Conservation (phyloP, 2,329 filamentous ascomycete species). For the Beauveria pseudobassiana region DNA sequence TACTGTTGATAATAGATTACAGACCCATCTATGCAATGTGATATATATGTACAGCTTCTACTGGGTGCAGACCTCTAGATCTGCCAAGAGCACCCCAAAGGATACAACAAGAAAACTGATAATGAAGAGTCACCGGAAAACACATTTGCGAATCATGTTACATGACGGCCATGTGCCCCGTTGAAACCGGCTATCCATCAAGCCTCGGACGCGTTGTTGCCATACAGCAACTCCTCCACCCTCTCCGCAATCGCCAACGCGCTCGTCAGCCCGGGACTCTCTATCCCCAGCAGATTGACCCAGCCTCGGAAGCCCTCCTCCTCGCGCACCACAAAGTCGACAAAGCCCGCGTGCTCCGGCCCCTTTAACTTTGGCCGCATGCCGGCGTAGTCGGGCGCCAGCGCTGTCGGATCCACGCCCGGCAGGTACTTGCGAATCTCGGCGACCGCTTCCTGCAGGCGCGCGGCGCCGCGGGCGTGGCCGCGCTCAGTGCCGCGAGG, state of each 20-base stretch:
- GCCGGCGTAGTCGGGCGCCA: slow-evolving; percentile 81
- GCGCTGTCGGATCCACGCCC: slow-evolving; percentile 53
- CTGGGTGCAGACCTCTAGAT: neutral
- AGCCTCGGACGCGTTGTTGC: slow-evolving; percentile 10
- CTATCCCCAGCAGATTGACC: slow-evolving; percentile 85
- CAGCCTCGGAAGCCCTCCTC: slow-evolving; percentile 77
- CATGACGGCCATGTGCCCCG: too few species aligned
- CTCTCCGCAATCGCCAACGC: slow-evolving; percentile 76
- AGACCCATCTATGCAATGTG: slow-evolving; percentile 1
- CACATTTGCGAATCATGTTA: too few species aligned
- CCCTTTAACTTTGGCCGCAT: slow-evolving; percentile 76
- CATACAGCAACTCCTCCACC: slow-evolving; percentile 50
- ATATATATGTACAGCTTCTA: neutral
- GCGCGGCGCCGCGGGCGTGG: slow-evolving; percentile 38
- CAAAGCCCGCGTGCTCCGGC: slow-evolving; percentile 58
- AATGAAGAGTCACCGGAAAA: too few species aligned
- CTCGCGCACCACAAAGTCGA: slow-evolving; percentile 73
- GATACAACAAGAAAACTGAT: neutral
- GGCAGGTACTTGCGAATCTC: slow-evolving; percentile 80
- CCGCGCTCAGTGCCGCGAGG: slow-evolving; percentile 44
- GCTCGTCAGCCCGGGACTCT: slow-evolving; percentile 87
- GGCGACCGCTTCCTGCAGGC: slow-evolving; percentile 58
- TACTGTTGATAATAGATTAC: slow-evolving; percentile 2
- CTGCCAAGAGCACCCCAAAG: neutral
- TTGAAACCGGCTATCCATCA: neutral